phyloP scores from a whole-genome alignment of 441 rosid genomes.

The Erysimum cheiri region DNA sequence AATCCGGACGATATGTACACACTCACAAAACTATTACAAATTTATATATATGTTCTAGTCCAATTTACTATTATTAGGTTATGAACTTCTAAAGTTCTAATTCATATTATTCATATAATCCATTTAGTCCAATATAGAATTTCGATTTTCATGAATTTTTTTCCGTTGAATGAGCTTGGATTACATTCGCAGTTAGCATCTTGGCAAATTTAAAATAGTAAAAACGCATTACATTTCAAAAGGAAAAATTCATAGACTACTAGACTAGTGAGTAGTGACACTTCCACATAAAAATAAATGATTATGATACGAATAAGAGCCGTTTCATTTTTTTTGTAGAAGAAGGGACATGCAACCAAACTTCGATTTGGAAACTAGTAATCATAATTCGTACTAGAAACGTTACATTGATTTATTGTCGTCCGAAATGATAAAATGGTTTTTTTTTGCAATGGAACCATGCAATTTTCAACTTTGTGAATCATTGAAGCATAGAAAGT shows the following conservation, averaged over 20 bases:
- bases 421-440: constrained; percentile 1
- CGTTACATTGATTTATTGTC: background rate
- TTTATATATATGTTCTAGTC: too few species aligned
- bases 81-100: too few species aligned
- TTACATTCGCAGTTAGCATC: too few species aligned
- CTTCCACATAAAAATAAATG: background rate
- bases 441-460: background rate
- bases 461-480: constrained; percentile 32
- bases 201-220: background rate
- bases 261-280: constrained; percentile 7
- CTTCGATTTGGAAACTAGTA: constrained; percentile 8
- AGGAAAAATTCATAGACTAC: background rate
- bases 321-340: constrained; percentile 17
- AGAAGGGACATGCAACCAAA: constrained; percentile 16
- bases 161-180: too few species aligned
- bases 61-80: too few species aligned
- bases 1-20: too few species aligned
- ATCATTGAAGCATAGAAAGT: constrained; percentile 39
- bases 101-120: too few species aligned
- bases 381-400: background rate
- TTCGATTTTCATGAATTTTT: too few species aligned
- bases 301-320: constrained; percentile 27
- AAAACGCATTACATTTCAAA: constrained; percentile 12
- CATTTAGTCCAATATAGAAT: too few species aligned
- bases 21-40: too few species aligned